phyloP scores from a whole-genome alignment of 108 stramenopile species.

The Fistulifera solaris region DNA sequence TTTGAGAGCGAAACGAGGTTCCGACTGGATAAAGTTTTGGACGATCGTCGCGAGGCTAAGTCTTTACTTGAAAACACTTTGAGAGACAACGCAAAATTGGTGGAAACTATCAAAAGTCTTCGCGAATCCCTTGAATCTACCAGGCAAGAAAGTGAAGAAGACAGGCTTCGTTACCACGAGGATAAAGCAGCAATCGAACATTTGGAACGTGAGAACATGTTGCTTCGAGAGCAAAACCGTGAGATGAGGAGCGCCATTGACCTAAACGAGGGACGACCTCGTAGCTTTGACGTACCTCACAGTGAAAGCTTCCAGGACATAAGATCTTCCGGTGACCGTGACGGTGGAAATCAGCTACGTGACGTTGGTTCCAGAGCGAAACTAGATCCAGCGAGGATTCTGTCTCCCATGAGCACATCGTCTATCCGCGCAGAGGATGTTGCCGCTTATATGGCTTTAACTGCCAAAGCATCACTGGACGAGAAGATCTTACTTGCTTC shows the following conservation, averaged over 20 bases:
- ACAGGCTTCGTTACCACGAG: background rate
- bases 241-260: no score
- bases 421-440: slow-evolving; percentile 2
- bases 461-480: background rate
- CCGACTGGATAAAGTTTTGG: background rate
- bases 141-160: background rate
- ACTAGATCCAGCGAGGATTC: background rate
- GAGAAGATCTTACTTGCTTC: background rate
- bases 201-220: background rate
- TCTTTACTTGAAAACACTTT: slow-evolving; percentile 1
- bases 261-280: no score
- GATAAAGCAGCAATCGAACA: background rate
- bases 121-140: background rate
- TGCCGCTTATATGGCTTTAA: slow-evolving; percentile 4
- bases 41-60: slow-evolving; percentile 7
- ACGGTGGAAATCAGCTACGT: background rate
- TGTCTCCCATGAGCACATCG: background rate
- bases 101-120: background rate
- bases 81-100: slow-evolving; percentile 4
- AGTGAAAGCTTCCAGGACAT: no score
- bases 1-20: slow-evolving; percentile 5
- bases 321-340: background rate
- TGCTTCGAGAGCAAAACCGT: background rate
- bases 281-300: no score
- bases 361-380: background rate